phyloP scores from a whole-genome alignment of 2,329 filamentous ascomycete species.

The Fusarium tanahbumbuense region DNA sequence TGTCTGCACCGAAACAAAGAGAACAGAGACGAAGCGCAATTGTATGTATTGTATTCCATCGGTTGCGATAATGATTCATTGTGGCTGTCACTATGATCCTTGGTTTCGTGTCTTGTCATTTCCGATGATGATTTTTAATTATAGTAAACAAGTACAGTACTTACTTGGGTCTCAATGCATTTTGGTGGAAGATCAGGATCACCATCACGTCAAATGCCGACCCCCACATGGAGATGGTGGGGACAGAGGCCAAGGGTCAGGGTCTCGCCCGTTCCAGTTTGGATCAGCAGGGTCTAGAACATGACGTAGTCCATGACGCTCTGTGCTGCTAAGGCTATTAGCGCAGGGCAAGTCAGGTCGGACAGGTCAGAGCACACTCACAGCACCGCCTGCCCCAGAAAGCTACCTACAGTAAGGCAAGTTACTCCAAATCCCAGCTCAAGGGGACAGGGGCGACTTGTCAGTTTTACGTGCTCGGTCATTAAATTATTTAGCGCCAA shows the following conservation, averaged over 20 bases:
- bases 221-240: slow-evolving; percentile 3
- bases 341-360: not conserved
- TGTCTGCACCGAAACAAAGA: not conserved
- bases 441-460: not conserved
- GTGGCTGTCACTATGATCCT: not conserved
- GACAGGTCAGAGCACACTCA: slow-evolving; percentile 3
- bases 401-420: not conserved
- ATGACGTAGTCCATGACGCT: slow-evolving; percentile 27
- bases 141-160: not conserved
- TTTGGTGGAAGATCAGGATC: not conserved
- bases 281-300: slow-evolving; percentile 22
- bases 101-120: not conserved
- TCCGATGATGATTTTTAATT: not conserved
- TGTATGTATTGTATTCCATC: not conserved
- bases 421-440: slow-evolving; percentile 1
- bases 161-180: not conserved
- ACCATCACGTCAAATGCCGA: slow-evolving; percentile 3
- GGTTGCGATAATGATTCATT: slow-evolving; percentile 21
- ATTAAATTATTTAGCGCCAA: not conserved
- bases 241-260: not conserved
- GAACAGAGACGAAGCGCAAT: not conserved
- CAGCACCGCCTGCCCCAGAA: not conserved
- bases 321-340: not conserved
- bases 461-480: slow-evolving; percentile 1
- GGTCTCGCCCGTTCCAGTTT: slow-evolving; percentile 10